phyloP scores from a whole-genome alignment of 306 rosid genomes.

The Purshia tridentata region DNA sequence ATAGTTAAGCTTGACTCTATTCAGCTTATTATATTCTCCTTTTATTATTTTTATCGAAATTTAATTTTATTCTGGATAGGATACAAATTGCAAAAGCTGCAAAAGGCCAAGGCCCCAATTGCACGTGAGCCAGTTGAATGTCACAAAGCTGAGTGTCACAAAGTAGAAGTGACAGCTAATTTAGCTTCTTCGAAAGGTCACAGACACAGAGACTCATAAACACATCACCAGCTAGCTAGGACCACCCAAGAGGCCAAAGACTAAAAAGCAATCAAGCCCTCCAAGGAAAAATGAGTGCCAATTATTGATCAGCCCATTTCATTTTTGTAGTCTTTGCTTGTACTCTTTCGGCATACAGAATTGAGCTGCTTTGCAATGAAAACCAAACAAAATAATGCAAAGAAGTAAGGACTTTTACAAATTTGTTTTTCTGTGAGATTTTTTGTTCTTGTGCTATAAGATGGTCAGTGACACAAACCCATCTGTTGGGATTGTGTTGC shows the following conservation, averaged over 20 bases:
- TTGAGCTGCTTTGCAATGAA: too few species aligned
- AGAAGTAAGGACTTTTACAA: background rate
- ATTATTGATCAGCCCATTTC: background rate
- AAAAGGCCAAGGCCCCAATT: slow-evolving; percentile 16
- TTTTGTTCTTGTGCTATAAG: background rate
- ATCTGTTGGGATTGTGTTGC: slow-evolving; percentile 15
- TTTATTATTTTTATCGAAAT: too few species aligned
- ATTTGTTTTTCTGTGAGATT: background rate
- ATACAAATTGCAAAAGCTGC: slow-evolving; percentile 8
- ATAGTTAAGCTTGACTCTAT: too few species aligned
- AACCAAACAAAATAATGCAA: background rate
- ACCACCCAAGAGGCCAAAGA: slow-evolving; percentile 28
- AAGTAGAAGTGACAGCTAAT: slow-evolving; percentile 26
- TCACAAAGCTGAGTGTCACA: background rate
- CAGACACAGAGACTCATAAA: slow-evolving; percentile 21
- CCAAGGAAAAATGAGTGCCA: slow-evolving; percentile 16
- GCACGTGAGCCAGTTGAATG: slow-evolving; percentile 37
- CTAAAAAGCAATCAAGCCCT: slow-evolving; percentile 16
- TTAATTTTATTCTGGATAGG: too few species aligned
- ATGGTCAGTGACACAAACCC: slow-evolving; percentile 22
- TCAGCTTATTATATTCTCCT: too few species aligned
- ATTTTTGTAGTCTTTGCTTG: background rate
- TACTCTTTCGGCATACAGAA: background rate
- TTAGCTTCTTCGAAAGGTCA: slow-evolving; percentile 37
- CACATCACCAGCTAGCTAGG: slow-evolving; percentile 28